These are phyloP conservation scores for Russula brevipes DNA, from an alignment of 768 basidiomycete species.

Conservation along the genomic window DNA sequence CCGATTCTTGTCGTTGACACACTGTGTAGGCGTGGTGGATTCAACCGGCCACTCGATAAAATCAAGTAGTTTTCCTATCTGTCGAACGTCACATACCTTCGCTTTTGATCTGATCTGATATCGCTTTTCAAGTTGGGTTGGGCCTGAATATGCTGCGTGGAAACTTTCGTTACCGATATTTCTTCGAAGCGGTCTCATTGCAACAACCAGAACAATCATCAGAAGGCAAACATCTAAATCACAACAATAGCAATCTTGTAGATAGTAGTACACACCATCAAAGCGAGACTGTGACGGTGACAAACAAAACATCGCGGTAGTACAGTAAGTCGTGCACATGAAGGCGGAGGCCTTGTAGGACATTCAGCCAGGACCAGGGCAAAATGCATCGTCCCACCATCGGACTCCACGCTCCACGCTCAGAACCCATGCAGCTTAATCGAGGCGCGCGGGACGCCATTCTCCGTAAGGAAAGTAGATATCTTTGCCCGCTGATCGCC, in stretches of 20 bases:
- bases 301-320: slow-evolving; percentile 19
- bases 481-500: slow-evolving; percentile 96
- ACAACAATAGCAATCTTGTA: slow-evolving; percentile 16
- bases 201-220: not conserved
- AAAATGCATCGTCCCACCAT: slow-evolving; percentile 6
- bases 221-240: slow-evolving; percentile 15
- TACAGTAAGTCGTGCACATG: slow-evolving; percentile 20
- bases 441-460: slow-evolving; percentile 68
- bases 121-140: too few relatives aligned
- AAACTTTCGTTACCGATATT: too few relatives aligned
- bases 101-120: not conserved
- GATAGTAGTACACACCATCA: slow-evolving; percentile 21
- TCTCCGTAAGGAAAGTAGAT: slow-evolving; percentile 76
- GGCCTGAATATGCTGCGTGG: too few relatives aligned
- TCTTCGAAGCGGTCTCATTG: too few relatives aligned
- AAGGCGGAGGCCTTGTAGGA: slow-evolving; percentile 6
- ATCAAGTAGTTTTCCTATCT: slow-evolving; percentile 58
- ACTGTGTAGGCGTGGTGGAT: slow-evolving; percentile 63
- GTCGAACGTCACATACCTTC: not conserved
- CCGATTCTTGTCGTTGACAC: not conserved
- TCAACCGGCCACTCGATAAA: slow-evolving; percentile 92
- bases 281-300: slow-evolving; percentile 2
- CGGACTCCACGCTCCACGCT: slow-evolving; percentile 26
- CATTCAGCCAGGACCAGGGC: slow-evolving; percentile 14
- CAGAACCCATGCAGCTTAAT: slow-evolving; percentile 91